These are phyloP conservation scores for Talaromyces sp. DNA, from an alignment of 2,329 filamentous ascomycete genomes.

Conservation along the genomic window DNA sequence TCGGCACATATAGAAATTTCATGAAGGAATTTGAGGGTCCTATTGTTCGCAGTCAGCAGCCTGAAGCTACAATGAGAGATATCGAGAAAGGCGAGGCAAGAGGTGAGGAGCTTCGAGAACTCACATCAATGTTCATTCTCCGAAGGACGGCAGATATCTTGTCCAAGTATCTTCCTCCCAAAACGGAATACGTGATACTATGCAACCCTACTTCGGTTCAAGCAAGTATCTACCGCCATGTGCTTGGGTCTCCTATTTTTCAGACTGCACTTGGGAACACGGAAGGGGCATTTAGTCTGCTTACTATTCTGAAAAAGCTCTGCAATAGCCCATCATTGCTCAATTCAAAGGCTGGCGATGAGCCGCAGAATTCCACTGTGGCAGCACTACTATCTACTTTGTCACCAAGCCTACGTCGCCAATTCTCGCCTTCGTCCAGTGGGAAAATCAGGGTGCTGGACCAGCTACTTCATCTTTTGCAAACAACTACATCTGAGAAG, in stretches of 20 bases:
- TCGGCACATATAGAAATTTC: conserved; percentile 59
- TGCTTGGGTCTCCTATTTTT: conserved; percentile 62
- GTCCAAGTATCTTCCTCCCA: conserved; percentile 60
- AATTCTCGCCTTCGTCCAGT: conserved; percentile 53
- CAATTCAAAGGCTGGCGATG: conserved; percentile 46
- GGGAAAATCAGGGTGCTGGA: conserved; percentile 65
- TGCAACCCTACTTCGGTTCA: conserved; percentile 59
- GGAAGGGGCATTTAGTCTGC: conserved; percentile 61
- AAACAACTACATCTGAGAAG: conserved; percentile 60
- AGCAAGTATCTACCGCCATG: conserved; percentile 56
- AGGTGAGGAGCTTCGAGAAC: conserved; percentile 55
- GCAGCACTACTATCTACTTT: conserved; percentile 49
- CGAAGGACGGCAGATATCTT: conserved; percentile 63
- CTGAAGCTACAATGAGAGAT: conserved; percentile 56
- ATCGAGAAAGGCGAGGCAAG: conserved; percentile 60
- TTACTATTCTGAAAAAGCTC: conserved; percentile 67
- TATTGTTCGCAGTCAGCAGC: conserved; percentile 60
- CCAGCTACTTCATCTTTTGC: conserved; percentile 57
- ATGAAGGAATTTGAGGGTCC: conserved; percentile 61
- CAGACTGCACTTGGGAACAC: conserved; percentile 56
- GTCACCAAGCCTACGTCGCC: conserved; percentile 49
- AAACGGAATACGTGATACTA: conserved; percentile 63
- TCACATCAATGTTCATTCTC: conserved; percentile 62
- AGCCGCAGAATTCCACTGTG: conserved; percentile 44
- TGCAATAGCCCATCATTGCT: conserved; percentile 66